These are phyloP conservation scores for Phaeotremella fagi DNA, from an alignment of 768 basidiomycete species.

Conservation along the genomic window DNA sequence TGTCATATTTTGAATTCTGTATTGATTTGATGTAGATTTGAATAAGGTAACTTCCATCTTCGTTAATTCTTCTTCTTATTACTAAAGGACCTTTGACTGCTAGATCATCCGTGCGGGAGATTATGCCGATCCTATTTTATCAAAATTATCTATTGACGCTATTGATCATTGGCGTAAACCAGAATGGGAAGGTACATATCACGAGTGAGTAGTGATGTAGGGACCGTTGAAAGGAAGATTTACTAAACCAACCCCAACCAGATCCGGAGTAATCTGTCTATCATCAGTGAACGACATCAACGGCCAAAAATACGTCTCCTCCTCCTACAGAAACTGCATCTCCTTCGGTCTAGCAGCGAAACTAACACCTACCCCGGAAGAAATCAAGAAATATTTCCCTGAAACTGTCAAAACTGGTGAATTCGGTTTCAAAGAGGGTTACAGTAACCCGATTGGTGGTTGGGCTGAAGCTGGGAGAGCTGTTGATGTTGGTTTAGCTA, in stretches of 20 bases:
- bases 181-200: conserved; percentile 58
- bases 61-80: not conserved
- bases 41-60: conserved; percentile 24
- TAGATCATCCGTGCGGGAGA: conserved; percentile 48
- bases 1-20: not conserved
- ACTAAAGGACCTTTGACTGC: no score
- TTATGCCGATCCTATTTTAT: conserved; percentile 52
- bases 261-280: conserved; percentile 68
- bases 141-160: conserved; percentile 68
- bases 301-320: conserved; percentile 53
- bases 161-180: conserved; percentile 67
- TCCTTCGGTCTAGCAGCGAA: conserved; percentile 57
- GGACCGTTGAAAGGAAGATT: no score
- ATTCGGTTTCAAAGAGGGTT: conserved; percentile 53
- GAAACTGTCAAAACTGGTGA: conserved; percentile 42
- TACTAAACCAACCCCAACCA: conserved; percentile 40
- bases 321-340: conserved; percentile 62
- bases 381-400: conserved; percentile 56
- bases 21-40: conserved; percentile 12
- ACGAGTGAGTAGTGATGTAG: conserved; percentile 69
- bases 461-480: conserved; percentile 79
- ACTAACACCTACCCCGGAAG: conserved; percentile 49
- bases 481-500: conserved; percentile 55
- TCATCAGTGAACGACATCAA: conserved; percentile 42
- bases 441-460: conserved; percentile 70